phyloP scores from a whole-genome alignment of 306 rosid species.

The Begonia loranthoides region DNA sequence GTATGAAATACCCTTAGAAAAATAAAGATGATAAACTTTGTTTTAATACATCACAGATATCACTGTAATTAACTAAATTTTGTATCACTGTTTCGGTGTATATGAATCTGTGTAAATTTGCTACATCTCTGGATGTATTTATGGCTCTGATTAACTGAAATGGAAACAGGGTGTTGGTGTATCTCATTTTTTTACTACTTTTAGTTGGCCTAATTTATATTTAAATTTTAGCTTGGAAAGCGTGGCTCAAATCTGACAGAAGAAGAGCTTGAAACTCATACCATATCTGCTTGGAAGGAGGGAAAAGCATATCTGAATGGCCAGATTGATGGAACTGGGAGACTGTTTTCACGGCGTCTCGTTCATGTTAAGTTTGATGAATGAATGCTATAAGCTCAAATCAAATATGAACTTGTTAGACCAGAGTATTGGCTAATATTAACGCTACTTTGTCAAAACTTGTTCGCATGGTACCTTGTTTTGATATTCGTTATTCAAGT shows the following conservation, averaged over 20 bases:
- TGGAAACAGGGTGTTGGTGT: too few relatives aligned
- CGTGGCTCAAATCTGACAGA: constrained; percentile 71
- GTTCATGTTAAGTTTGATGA: constrained; percentile 45
- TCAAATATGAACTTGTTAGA: background rate
- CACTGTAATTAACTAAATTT: background rate
- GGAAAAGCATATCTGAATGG: constrained; percentile 34
- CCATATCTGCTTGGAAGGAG: constrained; percentile 83
- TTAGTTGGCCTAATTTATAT: background rate
- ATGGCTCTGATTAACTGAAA: background rate
- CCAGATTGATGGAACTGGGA: constrained; percentile 35
- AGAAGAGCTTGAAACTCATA: constrained; percentile 82
- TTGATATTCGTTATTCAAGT: background rate
- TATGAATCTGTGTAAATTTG: background rate
- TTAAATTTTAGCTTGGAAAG: constrained; percentile 54
- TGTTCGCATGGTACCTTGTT: background rate
- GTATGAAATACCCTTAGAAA: too few relatives aligned
- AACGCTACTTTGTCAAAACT: background rate
- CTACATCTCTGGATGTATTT: background rate
- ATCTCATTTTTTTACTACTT: too few relatives aligned
- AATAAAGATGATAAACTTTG: too few relatives aligned
- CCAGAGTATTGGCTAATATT: background rate
- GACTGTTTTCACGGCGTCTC: constrained; percentile 27
- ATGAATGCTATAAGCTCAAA: background rate
- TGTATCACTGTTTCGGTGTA: background rate
- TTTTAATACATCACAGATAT: background rate